Evolutionary conservation across 2,329 filamentous ascomycete species (phyloP).

Genomic region (Pestalotiopsis sp.): DNA sequence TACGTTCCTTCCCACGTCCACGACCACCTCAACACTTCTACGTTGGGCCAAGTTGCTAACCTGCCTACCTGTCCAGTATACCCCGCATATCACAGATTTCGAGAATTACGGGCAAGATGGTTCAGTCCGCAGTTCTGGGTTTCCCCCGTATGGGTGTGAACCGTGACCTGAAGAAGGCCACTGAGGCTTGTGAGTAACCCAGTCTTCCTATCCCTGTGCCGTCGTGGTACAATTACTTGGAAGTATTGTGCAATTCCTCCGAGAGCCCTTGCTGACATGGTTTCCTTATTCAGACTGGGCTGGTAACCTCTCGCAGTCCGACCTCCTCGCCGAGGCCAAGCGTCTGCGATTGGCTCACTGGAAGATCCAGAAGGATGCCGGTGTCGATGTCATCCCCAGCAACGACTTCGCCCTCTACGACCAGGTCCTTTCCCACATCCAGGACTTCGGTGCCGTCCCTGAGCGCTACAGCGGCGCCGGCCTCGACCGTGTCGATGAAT

Average conservation of each 20-base stretch:
- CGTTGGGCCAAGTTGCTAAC: neutral
- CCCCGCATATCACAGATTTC: slow-evolving; percentile 17
- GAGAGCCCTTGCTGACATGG: slow-evolving; percentile 16
- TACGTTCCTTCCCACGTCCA: slow-evolving; percentile 19
- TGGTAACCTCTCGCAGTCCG: slow-evolving; percentile 89
- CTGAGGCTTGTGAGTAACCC: slow-evolving; percentile 74
- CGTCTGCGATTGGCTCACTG: slow-evolving; percentile 95
- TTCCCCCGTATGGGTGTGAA: slow-evolving; percentile 99
- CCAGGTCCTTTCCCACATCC: slow-evolving; percentile 96
- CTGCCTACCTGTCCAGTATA: neutral
- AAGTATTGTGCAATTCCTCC: neutral
- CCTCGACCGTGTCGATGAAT: slow-evolving; percentile 88
- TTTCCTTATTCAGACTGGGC: slow-evolving; percentile 65
- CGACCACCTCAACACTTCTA: too few species aligned
- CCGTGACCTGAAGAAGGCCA: slow-evolving; percentile 99
- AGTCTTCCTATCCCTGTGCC: neutral
- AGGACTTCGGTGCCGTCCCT: slow-evolving; percentile 92
- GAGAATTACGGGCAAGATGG: slow-evolving; percentile 52
- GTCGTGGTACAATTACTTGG: neutral
- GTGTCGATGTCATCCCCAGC: slow-evolving; percentile 96
- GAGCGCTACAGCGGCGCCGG: slow-evolving; percentile 92
- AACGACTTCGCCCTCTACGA: slow-evolving; percentile 99
- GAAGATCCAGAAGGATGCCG: slow-evolving; percentile 99
- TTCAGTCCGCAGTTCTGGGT: slow-evolving; percentile 81
- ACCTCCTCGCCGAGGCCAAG: slow-evolving; percentile 94